A percentile compares a stretch with the other conserved stretches of the same genome.
Conservation (phyloP, 305 asterid genomes). For the Fraxinus xanthoxyloides region DNA sequence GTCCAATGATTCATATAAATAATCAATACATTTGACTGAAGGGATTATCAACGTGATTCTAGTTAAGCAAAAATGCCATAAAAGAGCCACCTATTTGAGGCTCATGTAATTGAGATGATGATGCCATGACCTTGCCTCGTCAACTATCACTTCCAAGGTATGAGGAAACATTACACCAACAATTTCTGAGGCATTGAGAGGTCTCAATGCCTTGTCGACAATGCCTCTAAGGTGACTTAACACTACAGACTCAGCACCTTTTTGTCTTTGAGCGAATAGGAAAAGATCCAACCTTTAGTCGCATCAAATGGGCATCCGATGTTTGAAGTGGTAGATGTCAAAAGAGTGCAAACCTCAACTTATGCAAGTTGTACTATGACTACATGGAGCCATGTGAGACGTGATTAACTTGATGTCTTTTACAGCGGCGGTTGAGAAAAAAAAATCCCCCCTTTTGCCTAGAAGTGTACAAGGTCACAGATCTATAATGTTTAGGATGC, state of each 20-base stretch:
- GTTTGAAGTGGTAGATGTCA: neutral
- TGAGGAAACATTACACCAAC: neutral
- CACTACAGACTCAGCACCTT: neutral
- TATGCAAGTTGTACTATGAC: neutral
- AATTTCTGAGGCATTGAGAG: neutral
- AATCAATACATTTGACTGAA: neutral
- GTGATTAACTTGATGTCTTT: neutral
- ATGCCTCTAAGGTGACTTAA: neutral
- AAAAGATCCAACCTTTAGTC: neutral
- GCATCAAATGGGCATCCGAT: neutral
- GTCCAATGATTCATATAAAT: neutral
- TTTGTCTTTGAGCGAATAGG: neutral
- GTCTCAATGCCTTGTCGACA: neutral
- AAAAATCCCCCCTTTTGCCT: neutral
- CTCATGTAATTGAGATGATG: neutral
- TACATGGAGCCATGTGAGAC: neutral
- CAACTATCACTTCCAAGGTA: neutral
- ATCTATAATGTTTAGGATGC: neutral
- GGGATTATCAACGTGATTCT: neutral
- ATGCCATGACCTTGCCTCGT: neutral
- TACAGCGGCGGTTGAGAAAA: neutral
- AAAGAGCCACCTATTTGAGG: neutral
- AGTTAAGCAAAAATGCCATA: neutral
- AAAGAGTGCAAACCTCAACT: neutral
- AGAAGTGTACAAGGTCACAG: neutral